Percentiles rank a stretch among this genome's conserved stretches.
phyloP scores from a whole-genome alignment of 352 stramenopile genomes.

The Thalassiosira livingstoniorum region DNA sequence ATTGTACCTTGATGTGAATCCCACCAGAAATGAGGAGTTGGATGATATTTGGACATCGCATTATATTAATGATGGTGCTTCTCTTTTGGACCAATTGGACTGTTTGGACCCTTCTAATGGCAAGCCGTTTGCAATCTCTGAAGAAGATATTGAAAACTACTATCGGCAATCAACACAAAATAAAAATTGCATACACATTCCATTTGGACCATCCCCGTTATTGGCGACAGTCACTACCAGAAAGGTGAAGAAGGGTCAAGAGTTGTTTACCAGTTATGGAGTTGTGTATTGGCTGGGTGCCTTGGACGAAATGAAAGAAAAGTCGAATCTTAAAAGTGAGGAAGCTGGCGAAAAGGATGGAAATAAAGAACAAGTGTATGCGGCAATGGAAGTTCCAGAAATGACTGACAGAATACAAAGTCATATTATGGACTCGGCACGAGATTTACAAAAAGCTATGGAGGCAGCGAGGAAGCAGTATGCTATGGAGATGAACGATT shows the following conservation, averaged over 20 bases:
- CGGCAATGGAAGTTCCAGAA: neutral
- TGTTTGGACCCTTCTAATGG: neutral
- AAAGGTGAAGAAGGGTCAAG: slow-evolving; percentile 66
- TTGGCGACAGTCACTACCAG: slow-evolving; percentile 65
- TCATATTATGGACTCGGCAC: slow-evolving; percentile 46
- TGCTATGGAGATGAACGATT: slow-evolving; percentile 27
- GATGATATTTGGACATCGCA: slow-evolving; percentile 57
- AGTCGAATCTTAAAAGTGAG: no score
- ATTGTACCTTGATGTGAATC: slow-evolving; percentile 69
- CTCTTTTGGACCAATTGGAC: slow-evolving; percentile 28
- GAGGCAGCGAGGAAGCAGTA: slow-evolving; percentile 16
- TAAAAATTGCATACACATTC: slow-evolving; percentile 69
- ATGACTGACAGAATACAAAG: slow-evolving; percentile 51
- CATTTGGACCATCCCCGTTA: slow-evolving; percentile 63
- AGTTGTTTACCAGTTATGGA: slow-evolving; percentile 71
- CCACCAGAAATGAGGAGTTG: slow-evolving; percentile 40
- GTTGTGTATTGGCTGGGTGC: slow-evolving; percentile 53
- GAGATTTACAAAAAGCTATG: slow-evolving; percentile 51
- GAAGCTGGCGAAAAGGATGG: no score
- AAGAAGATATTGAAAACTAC: slow-evolving; percentile 60
- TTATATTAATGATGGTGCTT: slow-evolving; percentile 70
- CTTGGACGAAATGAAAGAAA: slow-evolving; percentile 1
- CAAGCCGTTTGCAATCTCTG: slow-evolving; percentile 13
- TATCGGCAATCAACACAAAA: slow-evolving; percentile 44
- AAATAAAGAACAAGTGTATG: neutral